Evolutionary conservation across 2,329 filamentous ascomycete species (phyloP), one percentile per base, ranked within the genome.

Genomic region (Taxawa tesnikishii): DNA sequence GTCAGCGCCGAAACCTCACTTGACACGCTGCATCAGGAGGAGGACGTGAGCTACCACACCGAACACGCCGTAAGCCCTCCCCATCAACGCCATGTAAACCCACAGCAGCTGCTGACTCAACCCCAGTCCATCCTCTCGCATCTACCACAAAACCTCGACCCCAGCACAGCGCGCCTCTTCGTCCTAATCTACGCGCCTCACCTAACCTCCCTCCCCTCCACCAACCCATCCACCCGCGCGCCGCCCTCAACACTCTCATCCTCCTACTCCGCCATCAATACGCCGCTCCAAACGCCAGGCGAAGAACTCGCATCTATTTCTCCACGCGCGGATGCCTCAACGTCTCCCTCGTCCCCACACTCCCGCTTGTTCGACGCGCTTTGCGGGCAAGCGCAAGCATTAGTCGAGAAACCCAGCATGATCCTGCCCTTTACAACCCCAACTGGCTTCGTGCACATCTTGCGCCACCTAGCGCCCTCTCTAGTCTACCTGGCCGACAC

Each of bases 401-500:
- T 94, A 8, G 84, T 94, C 4, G 81, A 92, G 44, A 83, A 83
- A 49, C 80, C 90, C 26, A 77, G 73, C 26, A 85, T 85, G 70
- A 79, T 94, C 36, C 69, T 96, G 50, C 85, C 85, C 1, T 96
- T 94, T 51, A 90, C 79, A 8, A 83, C 83, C 0, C 62, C 71
- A n/a, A 78, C 74, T 16, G 87, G 87, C 28, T 83, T 90, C 50
- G 71, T 84, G 4, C 82, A 93, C 51, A 84, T 94, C 44, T 69
- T 94, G 16, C 79, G 83, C 31, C 83, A 94, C 52, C 65, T 96
- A 5, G 73, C 78, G 23, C 88, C 88, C 0, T 82, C 93, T 37
- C 65, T 88, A 15, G 74, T 94, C 19, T 96, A 96, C 50, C 68
- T 94, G 8, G 82, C 92, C 48, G 83, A 90, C 49, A 83, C 81